These are phyloP conservation scores for Marasmius tenuissimus DNA, from an alignment of 1,284 basidiomycete genomes.

Conservation along the genomic window DNA sequence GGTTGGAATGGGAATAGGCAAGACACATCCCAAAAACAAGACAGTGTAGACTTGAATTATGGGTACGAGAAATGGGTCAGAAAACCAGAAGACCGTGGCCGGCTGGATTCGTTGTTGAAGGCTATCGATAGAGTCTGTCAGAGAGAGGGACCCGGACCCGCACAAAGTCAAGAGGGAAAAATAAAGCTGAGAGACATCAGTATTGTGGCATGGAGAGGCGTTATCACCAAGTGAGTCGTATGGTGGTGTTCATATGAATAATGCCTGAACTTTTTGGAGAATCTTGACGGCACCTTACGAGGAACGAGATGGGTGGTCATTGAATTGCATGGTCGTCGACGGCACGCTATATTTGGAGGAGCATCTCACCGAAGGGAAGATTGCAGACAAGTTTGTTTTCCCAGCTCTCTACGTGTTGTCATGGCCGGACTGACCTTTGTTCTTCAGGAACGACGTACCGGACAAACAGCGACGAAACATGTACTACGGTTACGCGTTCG, in stretches of 20 bases:
- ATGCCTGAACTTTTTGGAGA: constrained; percentile 35
- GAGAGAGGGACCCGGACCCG: constrained; percentile 36
- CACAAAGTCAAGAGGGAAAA: constrained; percentile 29
- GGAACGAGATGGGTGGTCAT: constrained; percentile 77
- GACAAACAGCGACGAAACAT: constrained; percentile 58
- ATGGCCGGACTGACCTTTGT: constrained; percentile 2
- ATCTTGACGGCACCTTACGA: constrained; percentile 81
- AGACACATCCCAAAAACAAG: constrained; percentile 37
- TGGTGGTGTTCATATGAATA: not conserved
- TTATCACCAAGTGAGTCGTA: constrained; percentile 81
- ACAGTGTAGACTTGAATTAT: constrained; percentile 58
- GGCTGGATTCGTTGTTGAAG: constrained; percentile 64
- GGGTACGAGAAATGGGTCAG: constrained; percentile 71
- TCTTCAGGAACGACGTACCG: constrained; percentile 57
- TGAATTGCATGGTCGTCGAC: constrained; percentile 82
- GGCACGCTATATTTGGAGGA: constrained; percentile 87
- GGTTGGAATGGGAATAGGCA: not conserved
- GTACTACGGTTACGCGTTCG: constrained; percentile 86
- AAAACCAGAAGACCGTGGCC: constrained; percentile 61
- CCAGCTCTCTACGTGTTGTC: not conserved
- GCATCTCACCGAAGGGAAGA: constrained; percentile 55
- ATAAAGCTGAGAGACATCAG: constrained; percentile 44
- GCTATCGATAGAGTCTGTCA: constrained; percentile 43
- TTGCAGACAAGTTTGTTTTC: constrained; percentile 61
- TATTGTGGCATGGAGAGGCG: constrained; percentile 85